phyloP scores from a whole-genome alignment of 169 alveolate genomes.

The Plasmodium relictum region DNA sequence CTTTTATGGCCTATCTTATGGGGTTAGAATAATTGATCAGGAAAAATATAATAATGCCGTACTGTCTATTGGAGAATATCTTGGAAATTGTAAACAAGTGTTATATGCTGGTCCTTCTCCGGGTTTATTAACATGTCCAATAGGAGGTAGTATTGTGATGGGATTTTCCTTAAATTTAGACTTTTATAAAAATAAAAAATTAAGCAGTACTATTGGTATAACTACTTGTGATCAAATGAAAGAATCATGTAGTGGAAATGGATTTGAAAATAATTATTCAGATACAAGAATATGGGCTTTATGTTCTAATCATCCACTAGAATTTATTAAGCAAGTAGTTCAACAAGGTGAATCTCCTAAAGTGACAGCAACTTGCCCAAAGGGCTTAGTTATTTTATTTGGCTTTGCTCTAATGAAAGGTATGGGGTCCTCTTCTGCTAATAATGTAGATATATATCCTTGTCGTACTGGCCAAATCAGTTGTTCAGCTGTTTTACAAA shows the following conservation, averaged over 20 bases:
- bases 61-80: conserved; percentile 72
- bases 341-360: conserved; percentile 77
- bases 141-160: conserved; percentile 82
- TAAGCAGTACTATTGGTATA: conserved; percentile 51
- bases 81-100: conserved; percentile 76
- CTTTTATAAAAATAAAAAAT: conserved; percentile 56
- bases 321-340: conserved; percentile 84
- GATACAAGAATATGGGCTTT: conserved; percentile 85
- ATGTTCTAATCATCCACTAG: conserved; percentile 84
- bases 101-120: conserved; percentile 86
- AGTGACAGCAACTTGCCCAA: conserved; percentile 83
- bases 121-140: conserved; percentile 89
- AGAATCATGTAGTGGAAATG: conserved; percentile 86
- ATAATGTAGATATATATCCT: conserved; percentile 70
- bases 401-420: conserved; percentile 81
- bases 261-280: conserved; percentile 56
- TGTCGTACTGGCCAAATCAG: conserved; percentile 81
- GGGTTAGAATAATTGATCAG: conserved; percentile 49
- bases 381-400: conserved; percentile 64
- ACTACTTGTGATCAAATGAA: conserved; percentile 83
- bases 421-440: conserved; percentile 78
- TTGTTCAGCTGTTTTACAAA: conserved; percentile 75
- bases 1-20: conserved; percentile 74
- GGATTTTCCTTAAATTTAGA: conserved; percentile 85
- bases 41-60: conserved; percentile 52